Evolutionary conservation across 2,329 filamentous ascomycete species (phyloP).

Genomic region (Alternaria alternata): DNA sequence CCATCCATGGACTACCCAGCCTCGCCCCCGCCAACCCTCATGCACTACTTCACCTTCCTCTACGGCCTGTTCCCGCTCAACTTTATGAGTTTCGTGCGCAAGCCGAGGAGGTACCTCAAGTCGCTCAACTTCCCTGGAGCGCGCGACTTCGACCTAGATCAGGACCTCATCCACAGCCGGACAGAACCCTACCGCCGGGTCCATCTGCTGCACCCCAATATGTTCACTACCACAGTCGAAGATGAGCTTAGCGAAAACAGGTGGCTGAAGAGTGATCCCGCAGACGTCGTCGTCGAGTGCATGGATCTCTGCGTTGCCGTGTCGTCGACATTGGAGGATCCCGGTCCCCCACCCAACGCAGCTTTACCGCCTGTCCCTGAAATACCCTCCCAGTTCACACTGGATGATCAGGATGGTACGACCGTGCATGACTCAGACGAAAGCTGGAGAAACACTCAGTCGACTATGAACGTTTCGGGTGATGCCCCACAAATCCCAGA

Average conservation of each 20-base stretch:
- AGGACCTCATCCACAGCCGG: constrained; percentile 76
- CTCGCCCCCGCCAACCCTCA: constrained; percentile 68
- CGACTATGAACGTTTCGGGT: constrained; percentile 55
- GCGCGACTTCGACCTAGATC: constrained; percentile 79
- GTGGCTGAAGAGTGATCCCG: constrained; percentile 81
- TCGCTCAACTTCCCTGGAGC: constrained; percentile 74
- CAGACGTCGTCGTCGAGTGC: constrained; percentile 82
- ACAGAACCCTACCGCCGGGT: constrained; percentile 77
- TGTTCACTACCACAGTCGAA: constrained; percentile 80
- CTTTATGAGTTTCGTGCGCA: constrained; percentile 85
- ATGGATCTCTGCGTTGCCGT: constrained; percentile 69
- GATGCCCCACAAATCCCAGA: constrained; percentile 34
- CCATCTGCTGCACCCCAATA: constrained; percentile 83
- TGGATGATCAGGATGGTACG: constrained; percentile 41
- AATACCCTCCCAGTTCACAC: constrained; percentile 42
- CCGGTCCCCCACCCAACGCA: constrained; percentile 57
- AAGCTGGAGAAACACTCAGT: constrained; percentile 65
- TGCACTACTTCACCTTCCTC: constrained; percentile 80
- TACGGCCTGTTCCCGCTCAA: constrained; percentile 87
- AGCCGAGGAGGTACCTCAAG: constrained; percentile 79
- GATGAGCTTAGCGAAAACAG: constrained; percentile 80
- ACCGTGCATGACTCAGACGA: constrained; percentile 41
- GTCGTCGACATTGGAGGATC: constrained; percentile 53
- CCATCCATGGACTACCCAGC: constrained; percentile 66
- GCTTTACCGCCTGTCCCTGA: constrained; percentile 56